These are phyloP conservation scores for Citrus hindsii DNA, from an alignment of 345 rosid species.

Conservation along the genomic window DNA sequence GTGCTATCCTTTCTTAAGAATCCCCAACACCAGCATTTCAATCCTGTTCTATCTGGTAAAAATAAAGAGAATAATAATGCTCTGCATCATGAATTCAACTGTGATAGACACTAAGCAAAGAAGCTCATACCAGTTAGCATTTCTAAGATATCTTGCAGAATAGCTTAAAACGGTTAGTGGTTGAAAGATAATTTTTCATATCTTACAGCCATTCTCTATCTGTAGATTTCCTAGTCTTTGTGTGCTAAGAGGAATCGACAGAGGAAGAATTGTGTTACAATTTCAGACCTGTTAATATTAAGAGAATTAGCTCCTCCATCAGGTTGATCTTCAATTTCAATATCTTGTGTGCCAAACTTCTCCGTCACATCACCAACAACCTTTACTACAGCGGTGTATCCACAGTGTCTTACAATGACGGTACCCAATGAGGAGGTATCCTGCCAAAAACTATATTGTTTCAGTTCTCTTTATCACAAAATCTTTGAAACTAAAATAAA, in stretches of 20 bases:
- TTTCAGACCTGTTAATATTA: slow-evolving; percentile 51
- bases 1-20: slow-evolving; percentile 6
- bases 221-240: neutral
- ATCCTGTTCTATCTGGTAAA: neutral
- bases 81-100: neutral
- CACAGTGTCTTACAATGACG: slow-evolving; percentile 57
- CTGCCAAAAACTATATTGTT: slow-evolving; percentile 25
- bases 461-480: slow-evolving; percentile 5
- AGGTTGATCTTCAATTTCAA: slow-evolving; percentile 56
- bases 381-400: slow-evolving; percentile 51
- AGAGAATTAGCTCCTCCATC: slow-evolving; percentile 71
- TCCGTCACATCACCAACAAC: slow-evolving; percentile 48
- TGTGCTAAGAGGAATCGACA: neutral
- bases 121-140: neutral
- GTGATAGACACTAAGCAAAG: neutral
- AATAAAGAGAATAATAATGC: neutral
- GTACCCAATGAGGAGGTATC: slow-evolving; percentile 52
- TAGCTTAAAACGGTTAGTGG: neutral
- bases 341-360: slow-evolving; percentile 29
- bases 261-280: slow-evolving; percentile 22
- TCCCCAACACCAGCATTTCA: neutral
- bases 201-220: neutral
- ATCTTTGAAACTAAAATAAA: neutral
- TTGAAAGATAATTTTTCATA: neutral
- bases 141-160: neutral